Evolutionary conservation across 148 eudicot species (phyloP).

Genomic region (Nepenthes mirabilis): DNA sequence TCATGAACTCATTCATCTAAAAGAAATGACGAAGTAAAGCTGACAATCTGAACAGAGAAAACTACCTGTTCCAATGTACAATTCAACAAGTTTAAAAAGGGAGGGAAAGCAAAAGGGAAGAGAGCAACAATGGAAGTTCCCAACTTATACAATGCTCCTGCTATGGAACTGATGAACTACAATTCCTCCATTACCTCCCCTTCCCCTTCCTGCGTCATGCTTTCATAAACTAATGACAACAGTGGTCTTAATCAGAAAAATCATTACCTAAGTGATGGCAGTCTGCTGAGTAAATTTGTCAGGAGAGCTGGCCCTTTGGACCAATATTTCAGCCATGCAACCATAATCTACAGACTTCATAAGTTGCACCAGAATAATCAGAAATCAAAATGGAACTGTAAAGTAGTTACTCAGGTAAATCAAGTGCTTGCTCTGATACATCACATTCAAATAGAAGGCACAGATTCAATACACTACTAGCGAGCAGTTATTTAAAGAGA

Average conservation of each 20-base stretch:
- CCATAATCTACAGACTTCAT: slow-evolving; percentile 99
- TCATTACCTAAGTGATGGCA: slow-evolving; percentile 94
- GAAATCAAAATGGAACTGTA: slow-evolving; percentile 5
- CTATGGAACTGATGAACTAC: no score
- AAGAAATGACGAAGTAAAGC: slow-evolving; percentile 2
- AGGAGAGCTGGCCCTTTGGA: slow-evolving; percentile 76
- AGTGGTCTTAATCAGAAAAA: neutral
- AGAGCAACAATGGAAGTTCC: no score
- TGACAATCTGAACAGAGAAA: no score
- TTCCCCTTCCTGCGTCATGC: neutral
- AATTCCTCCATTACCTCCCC: neutral
- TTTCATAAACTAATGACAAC: neutral
- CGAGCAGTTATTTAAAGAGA: neutral
- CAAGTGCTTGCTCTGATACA: no score
- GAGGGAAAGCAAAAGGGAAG: no score
- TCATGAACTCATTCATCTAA: slow-evolving; percentile 89
- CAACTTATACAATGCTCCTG: no score
- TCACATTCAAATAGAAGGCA: no score
- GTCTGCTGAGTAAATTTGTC: slow-evolving; percentile 95
- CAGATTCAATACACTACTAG: neutral
- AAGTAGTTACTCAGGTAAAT: no score
- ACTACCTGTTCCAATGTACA: neutral
- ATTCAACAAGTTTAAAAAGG: neutral
- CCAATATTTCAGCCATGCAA: slow-evolving; percentile 98
- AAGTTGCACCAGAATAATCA: slow-evolving; percentile 26